Evolutionary conservation across 2,329 filamentous ascomycete species (phyloP).

Genomic region (Ceratocystis colombiana): DNA sequence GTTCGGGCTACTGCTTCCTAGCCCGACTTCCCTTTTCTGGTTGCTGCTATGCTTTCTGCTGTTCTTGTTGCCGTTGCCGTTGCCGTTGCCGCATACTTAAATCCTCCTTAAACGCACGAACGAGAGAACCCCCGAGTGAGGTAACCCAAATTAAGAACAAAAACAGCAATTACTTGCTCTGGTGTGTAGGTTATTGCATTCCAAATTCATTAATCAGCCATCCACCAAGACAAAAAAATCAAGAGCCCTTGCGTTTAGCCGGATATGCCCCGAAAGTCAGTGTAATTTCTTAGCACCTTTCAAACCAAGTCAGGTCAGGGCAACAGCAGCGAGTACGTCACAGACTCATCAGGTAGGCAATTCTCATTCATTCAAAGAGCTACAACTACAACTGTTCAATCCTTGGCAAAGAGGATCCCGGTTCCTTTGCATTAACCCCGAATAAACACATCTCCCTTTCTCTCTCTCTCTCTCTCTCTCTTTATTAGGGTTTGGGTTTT

Average conservation of each 20-base stretch:
- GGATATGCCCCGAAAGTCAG: background rate
- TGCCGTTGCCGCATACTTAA: background rate
- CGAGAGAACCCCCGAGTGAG: background rate
- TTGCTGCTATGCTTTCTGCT: background rate
- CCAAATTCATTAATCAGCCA: background rate
- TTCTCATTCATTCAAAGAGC: background rate
- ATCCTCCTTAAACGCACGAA: background rate
- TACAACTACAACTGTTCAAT: background rate
- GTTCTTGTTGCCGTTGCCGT: background rate
- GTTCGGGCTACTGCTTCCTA: background rate
- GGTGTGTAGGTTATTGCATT: background rate
- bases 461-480: no score
- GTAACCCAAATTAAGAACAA: background rate
- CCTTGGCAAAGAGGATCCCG: background rate
- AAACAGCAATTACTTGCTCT: background rate
- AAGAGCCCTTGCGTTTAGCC: background rate
- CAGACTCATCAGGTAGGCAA: background rate
- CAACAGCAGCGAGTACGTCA: background rate
- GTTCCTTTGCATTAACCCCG: background rate
- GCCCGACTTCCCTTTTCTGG: no score
- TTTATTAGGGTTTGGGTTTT: background rate
- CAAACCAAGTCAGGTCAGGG: background rate
- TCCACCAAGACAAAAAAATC: background rate
- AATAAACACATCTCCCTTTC: no score
- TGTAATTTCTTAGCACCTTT: no score